Conservation (phyloP, 2,329 filamentous ascomycete species). For the Fonsecaea monophora region DNA sequence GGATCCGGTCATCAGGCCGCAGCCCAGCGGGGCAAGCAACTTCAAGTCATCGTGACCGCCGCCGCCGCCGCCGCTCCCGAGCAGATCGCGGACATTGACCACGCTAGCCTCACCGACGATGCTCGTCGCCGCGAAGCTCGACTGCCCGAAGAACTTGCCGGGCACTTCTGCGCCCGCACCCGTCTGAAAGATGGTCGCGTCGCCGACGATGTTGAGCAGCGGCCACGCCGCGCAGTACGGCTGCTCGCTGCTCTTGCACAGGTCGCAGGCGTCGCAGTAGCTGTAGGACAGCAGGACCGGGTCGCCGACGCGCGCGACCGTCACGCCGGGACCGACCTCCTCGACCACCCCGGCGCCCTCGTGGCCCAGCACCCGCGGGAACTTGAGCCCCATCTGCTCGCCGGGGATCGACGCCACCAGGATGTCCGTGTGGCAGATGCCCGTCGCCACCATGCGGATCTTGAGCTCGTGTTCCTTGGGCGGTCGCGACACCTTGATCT, state of each 20-base stretch:
- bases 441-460: constrained; percentile 61
- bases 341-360: constrained; percentile 63
- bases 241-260: constrained; percentile 55
- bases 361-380: constrained; percentile 60
- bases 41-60: constrained; percentile 33
- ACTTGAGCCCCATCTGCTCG: constrained; percentile 48
- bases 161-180: constrained; percentile 43
- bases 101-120: constrained; percentile 43
- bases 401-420: constrained; percentile 51
- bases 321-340: constrained; percentile 51
- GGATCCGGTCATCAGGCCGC: constrained; percentile 48
- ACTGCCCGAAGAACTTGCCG: constrained; percentile 50
- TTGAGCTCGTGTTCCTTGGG: constrained; percentile 53
- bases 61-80: constrained; percentile 15
- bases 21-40: constrained; percentile 44
- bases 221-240: constrained; percentile 60
- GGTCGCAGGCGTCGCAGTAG: constrained; percentile 56
- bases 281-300: constrained; percentile 57
- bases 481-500: constrained; percentile 11
- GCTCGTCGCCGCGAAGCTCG: constrained; percentile 44
- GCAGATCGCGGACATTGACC: constrained; percentile 38
- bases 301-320: constrained; percentile 53
- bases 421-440: constrained; percentile 64
- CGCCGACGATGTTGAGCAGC: constrained; percentile 52
- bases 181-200: constrained; percentile 20